phyloP scores from a whole-genome alignment of 371 early-diverging fungal species.

The Zancudomyces culisetae region DNA sequence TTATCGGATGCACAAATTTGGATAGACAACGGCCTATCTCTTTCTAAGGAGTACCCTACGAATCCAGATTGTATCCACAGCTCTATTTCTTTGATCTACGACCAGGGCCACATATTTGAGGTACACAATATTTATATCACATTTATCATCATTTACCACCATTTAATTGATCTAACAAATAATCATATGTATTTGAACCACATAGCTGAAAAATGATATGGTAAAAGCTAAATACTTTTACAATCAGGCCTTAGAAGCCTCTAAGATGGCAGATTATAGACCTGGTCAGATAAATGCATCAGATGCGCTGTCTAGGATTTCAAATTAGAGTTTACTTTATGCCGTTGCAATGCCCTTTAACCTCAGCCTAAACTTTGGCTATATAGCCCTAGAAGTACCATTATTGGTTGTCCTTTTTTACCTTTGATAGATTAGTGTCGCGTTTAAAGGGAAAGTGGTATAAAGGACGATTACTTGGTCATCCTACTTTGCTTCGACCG shows the following conservation, averaged over 20 bases:
- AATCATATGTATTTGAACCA: neutral
- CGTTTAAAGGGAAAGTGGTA: no score
- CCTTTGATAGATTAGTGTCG: no score
- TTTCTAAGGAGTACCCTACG: constrained; percentile 12
- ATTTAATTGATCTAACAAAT: neutral
- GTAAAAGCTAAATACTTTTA: constrained; percentile 18
- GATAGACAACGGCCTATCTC: constrained; percentile 13
- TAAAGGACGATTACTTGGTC: no score
- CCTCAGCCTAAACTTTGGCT: no score
- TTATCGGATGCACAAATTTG: constrained; percentile 12
- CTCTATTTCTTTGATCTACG: constrained; percentile 20
- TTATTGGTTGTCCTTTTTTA: no score
- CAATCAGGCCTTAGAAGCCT: constrained; percentile 15
- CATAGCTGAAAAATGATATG: constrained; percentile 6
- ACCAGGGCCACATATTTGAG: constrained; percentile 17
- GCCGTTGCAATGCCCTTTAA: no score
- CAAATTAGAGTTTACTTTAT: no score
- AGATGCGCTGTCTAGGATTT: constrained; percentile 9
- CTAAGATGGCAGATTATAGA: constrained; percentile 8
- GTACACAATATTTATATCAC: neutral
- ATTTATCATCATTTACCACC: neutral
- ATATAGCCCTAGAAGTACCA: no score
- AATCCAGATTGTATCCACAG: constrained; percentile 19
- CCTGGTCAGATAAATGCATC: constrained; percentile 8
- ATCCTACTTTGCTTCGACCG: no score